These are phyloP conservation scores for Primulina eburnea DNA, from an alignment of 257 asterid species.

Conservation along the genomic window DNA sequence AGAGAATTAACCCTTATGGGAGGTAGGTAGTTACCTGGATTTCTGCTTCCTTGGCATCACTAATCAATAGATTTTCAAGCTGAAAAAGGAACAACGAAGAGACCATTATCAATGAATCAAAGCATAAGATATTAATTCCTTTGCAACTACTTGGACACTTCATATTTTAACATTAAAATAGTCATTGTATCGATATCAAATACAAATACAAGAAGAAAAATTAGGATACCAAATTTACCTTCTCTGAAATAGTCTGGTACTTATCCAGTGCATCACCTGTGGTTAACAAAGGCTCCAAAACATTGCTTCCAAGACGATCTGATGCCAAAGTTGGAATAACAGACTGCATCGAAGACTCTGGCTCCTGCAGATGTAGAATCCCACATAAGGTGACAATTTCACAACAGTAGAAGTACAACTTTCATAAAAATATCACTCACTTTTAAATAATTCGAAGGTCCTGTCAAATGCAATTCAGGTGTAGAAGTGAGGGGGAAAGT, in stretches of 20 bases:
- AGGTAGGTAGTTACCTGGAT: constrained; percentile 53
- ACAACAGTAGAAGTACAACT: background rate
- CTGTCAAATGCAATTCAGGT: constrained; percentile 53
- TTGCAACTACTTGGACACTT: constrained; percentile 4
- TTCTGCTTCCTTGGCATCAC: constrained; percentile 67
- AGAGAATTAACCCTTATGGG: background rate
- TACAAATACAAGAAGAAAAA: constrained; percentile 6
- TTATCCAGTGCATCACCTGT: constrained; percentile 90
- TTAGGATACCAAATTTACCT: constrained; percentile 42
- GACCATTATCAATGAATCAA: constrained; percentile 25
- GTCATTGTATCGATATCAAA: background rate
- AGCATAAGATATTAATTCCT: constrained; percentile 13
- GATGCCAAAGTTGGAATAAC: constrained; percentile 49
- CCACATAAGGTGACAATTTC: constrained; percentile 10
- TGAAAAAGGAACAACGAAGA: constrained; percentile 35
- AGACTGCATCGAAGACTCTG: constrained; percentile 52
- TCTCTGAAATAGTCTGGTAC: constrained; percentile 83
- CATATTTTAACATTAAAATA: background rate
- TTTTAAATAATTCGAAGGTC: constrained; percentile 51
- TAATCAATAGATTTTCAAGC: constrained; percentile 70
- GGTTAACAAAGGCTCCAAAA: constrained; percentile 60
- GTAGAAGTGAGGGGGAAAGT: constrained; percentile 50
- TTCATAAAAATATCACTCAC: constrained; percentile 40
- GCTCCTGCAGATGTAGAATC: constrained; percentile 45
- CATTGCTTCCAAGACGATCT: constrained; percentile 57